Evolutionary conservation across 768 basidiomycete species (phyloP), one percentile per base, ranked within the genome.

Genomic region (Plicaturopsis crispa): DNA sequence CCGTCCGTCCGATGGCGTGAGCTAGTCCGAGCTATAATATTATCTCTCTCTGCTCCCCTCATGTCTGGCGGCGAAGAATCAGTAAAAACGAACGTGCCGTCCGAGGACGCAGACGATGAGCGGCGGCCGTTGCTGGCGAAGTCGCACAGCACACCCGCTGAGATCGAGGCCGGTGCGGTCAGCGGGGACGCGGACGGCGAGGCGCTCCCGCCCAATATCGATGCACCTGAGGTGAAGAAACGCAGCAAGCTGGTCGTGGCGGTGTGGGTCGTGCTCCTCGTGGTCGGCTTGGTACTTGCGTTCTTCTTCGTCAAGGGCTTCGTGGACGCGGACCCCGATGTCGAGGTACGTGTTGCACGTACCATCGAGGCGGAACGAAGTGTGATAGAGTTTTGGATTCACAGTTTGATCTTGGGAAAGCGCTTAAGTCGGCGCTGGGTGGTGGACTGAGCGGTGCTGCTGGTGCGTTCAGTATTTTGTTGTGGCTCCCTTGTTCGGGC

Each of bases 401-500:
- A 10, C 55, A 94, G 79, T 94, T 97, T 46, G 91, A 98, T 56
- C 62, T 86, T 8, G 61, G 64, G 22, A 72, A 73, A 20, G 87
- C 93, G 0, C 61, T 96, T 47, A 85, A 75, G 65, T 75, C 69
- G 32, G 94, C 93, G 3, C 69, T 87, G 0, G 93, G 94, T 6
- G 93, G 94, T 17, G 93, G 92, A 4, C 60, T 93, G 35, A 90
- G 84, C 47, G 93, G 92, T 33, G 88, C 90, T 12, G 84, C 84
- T 45, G 84, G 84, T 81, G 43, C 43, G 39, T 1, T 46, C 31
- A 31, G 11, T 30, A 19, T 35, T 4, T n/a, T 13, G 21, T 39
- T 3, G 42, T 22, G 13, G 28, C 33, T 30, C 28, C 11, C n/a
- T 6, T 23, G 7, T 35, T n/a, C n/a, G n/a, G n/a, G n/a, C n/a